Base-by-base conservation (phyloP, 768 basidiomycete genomes). In the Amanita molliuscula region DNA sequence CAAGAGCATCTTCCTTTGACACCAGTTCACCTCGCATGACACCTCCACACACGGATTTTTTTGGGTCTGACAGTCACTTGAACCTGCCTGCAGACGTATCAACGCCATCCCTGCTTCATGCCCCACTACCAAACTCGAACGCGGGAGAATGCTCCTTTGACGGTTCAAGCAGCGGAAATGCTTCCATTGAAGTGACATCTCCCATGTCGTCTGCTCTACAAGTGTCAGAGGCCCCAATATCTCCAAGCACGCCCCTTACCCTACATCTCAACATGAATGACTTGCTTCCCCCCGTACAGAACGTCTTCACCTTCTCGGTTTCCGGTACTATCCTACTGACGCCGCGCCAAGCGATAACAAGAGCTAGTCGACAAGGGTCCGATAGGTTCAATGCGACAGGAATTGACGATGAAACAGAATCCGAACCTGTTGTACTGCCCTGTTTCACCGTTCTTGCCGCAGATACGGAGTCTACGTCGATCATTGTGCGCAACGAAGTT, bases 221-320 rank as follows among this genome's bases (percentile, higher is more conserved):
- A 5, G 54, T 56, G 15, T 54, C 60, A 63, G 54, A 54, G 41
- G 58, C 62, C 26, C 44, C 52, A 42, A 54, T 61, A 26, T 70
- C 76, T 9, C 87, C 86, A 1, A 74, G 73, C 16, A 65, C 72
- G 11, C 81, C 84, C 2, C 71, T 91, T 40, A 86, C 84, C 0
- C 64, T 89, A 7, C 86, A 88, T 60, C 55, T 91, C 52, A 88
- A 89, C 59, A 86, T 89, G 72, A 85, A 86, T 55, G 84, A 89
- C 36, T 68, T 89, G 6, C 69, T 79, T 21, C 76, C 79, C 2
- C 78, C 85, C 7, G 66, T 73, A 25, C 84, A 81, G 63, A 81
- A 79, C 52, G 56, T 68, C 13, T 82, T 90, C 57, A 74, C 73
- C 4, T 86, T 89, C 62, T 74, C 68, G 9, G 75, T 89, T 41